Evolutionary conservation across 257 asterid genomes (phyloP), one percentile per base, ranked within the genome.

Genomic region (Scutellaria baicalensis): DNA sequence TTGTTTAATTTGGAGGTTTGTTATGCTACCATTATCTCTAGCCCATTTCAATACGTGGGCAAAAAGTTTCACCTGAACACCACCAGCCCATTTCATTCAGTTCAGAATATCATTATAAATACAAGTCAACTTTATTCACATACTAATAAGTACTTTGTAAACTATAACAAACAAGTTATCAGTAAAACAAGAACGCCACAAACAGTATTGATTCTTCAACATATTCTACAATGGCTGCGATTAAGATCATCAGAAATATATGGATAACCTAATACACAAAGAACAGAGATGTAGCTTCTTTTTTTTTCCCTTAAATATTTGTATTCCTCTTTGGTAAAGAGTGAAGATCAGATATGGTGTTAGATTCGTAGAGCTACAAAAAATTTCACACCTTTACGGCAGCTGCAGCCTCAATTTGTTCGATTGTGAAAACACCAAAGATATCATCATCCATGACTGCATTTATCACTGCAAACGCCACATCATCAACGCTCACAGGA

Each of bases 321-420:
- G 33, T 27, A 27, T 27, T 27, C 33, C 4, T 27, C 33, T 27
- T 27, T 1, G 33, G 33, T 27, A 4, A 27, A 27, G 33, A 27
- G 33, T 27, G 33, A 27, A 27, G 33, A 27, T 27, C 33, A 27
- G 2, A 31, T 3, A 3, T 39, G 3, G 11, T 35, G 42, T 33
- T 59, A 27, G 35, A 17, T 50, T 17, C 38, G 21, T n/a, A 59
- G 0, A n/a, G 10, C 61, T 21, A 39, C n/a, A 59, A 36, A n/a
- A 9, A 8, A 3, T 0, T 14, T 77, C 39, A 78, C 20, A 69
- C 76, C 76, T 62, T 68, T 9, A 57, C 59, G 8, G 81, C 83
- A 4, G 90, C 86, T 0, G 99, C 99, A 8, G 99, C 98, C 85
- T 86, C 96, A 76, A 94, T 94, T 70, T 94, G 99, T 66, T 91